These are phyloP conservation scores for Candida dubliniensis DNA, from an alignment of 1,139 yeast species.

Conservation along the genomic window DNA sequence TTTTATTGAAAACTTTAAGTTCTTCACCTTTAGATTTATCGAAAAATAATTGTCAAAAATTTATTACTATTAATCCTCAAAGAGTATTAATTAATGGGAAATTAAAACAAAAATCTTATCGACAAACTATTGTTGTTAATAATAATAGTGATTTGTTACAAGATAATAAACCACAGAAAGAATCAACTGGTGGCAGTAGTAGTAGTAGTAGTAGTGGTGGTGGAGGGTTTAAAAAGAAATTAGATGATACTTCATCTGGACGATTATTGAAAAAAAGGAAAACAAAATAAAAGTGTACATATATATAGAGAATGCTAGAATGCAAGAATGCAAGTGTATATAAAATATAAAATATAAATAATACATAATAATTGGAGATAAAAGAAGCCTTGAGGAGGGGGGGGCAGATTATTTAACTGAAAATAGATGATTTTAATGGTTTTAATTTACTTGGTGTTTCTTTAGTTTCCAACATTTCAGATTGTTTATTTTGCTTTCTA, in stretches of 20 bases:
- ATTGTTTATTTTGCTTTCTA: conserved; percentile 1
- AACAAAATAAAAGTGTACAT: conserved; percentile 7
- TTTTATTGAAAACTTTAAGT: conserved; percentile 56
- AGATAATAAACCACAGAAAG: conserved; percentile 23
- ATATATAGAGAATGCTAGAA: no score
- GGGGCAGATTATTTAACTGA: no score
- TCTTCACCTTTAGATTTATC: conserved; percentile 50
- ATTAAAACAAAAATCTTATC: conserved; percentile 66
- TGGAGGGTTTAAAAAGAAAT: conserved; percentile 25
- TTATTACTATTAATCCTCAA: conserved; percentile 60
- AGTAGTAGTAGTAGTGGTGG: no score
- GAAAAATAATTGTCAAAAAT: conserved; percentile 57
- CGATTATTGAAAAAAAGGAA: conserved; percentile 26
- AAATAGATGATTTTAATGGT: conserved; percentile 33
- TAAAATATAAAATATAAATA: no score
- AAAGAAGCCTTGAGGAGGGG: no score
- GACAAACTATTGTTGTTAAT: conserved; percentile 60
- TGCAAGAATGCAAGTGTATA: no score
- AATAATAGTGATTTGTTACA: conserved; percentile 12
- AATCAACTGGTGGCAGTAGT: conserved; percentile 24
- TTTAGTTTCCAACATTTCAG: conserved; percentile 4
- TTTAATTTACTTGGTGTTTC: conserved; percentile 21
- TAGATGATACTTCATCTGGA: conserved; percentile 27
- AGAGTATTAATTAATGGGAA: conserved; percentile 70
- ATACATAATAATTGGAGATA: no score